Percentiles rank a stretch among this genome's conserved stretches.
phyloP scores from a whole-genome alignment of 345 rosid genomes.

The Erucastrum elatum region DNA sequence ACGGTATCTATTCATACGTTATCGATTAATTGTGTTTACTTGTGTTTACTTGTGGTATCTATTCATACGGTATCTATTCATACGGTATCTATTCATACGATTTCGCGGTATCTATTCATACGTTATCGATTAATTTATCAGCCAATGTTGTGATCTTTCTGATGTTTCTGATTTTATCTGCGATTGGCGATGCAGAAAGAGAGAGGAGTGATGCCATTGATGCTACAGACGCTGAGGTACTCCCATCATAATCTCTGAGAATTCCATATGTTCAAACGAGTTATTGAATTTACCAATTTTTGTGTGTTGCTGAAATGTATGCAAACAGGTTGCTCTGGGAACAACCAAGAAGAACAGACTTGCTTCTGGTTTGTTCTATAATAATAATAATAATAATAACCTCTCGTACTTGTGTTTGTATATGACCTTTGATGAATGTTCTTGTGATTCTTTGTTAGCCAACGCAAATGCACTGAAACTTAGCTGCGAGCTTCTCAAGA shows the following conservation, averaged over 20 bases:
- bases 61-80: too few species aligned
- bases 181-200: conserved; percentile 55
- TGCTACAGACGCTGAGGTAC: conserved; percentile 64
- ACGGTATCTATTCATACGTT: too few species aligned
- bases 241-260: background rate
- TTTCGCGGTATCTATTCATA: conserved; percentile 50
- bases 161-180: background rate
- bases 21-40: too few species aligned
- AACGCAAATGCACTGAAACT: conserved; percentile 76
- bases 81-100: too few species aligned
- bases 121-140: background rate
- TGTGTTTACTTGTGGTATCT: too few species aligned
- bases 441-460: conserved; percentile 42
- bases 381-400: background rate
- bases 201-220: conserved; percentile 54
- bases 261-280: conserved; percentile 7
- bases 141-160: background rate
- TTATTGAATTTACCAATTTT: too few species aligned
- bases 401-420: too few species aligned
- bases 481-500: conserved; percentile 75
- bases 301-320: too few species aligned
- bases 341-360: conserved; percentile 67
- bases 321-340: conserved; percentile 50
- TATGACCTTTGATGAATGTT: background rate
- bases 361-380: conserved; percentile 58